Evolutionary conservation across 345 rosid species (phyloP), one percentile per base, ranked within the genome.

Genomic region (Syzygium jambos): DNA sequence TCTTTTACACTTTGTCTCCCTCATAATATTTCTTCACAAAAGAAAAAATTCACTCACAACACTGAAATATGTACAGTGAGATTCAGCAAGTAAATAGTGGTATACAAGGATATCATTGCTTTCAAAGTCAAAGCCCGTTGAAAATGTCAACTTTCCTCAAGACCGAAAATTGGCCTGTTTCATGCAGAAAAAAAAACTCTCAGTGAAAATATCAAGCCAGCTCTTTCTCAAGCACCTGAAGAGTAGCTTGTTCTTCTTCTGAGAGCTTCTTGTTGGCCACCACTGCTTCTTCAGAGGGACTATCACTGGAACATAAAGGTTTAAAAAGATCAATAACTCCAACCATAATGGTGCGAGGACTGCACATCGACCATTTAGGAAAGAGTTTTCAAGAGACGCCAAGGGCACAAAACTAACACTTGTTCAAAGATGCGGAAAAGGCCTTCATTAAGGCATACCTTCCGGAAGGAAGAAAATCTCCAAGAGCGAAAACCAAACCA

Each of bases 401-500:
- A 34, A 73, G 82, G 82, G 82, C 49, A 38, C 82, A 73, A 19
- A 73, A 73, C 49, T 73, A 73, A 7, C 49, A 38, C 22, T 38
- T 43, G 46, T 73, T 73, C 82, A 38, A 38, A 34, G 27, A 73
- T 73, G 82, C 49, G 38, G 82, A 10, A 38, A 38, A 19, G 27
- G 49, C 82, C 22, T 21, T 38, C 82, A 73, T 73, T 38, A 73
- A 73, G 21, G 52, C 94, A 52, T 92, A 97, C 98, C 98, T 97
- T 92, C 92, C 92, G 1, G 94, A 91, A 82, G 98, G 99, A 89
- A 97, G 96, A 94, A 95, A 97, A 91, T 97, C 99, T 85, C 99
- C 99, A 61, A 96, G 94, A 87, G 98, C 94, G 89, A 97, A 97
- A 88, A 95, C 98, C 91, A 97, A 92, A 90, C 99, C 99, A 87